Percentiles rank a stretch among this genome's conserved stretches.
These are phyloP conservation scores for Euphorbia lathyris DNA, from an alignment of 345 rosid species.

Conservation along the genomic window DNA sequence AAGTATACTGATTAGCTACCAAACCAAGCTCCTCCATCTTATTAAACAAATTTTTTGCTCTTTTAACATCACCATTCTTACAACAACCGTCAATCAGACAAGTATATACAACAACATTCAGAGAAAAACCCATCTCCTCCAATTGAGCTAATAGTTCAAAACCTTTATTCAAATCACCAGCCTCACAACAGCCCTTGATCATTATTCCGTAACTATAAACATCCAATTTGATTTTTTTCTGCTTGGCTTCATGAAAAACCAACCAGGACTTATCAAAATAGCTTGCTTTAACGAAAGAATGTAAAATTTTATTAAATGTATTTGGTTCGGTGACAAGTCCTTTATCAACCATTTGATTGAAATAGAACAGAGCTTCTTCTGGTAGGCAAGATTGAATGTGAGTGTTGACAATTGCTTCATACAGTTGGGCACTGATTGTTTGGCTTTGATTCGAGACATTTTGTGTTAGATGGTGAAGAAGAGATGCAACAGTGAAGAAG, in stretches of 20 bases:
- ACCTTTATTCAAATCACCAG: slow-evolving; percentile 47
- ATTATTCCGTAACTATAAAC: slow-evolving; percentile 63
- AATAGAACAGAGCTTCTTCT: slow-evolving; percentile 42
- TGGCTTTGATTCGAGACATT: slow-evolving; percentile 14
- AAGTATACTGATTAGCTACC: slow-evolving; percentile 66
- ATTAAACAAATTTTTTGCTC: slow-evolving; percentile 49
- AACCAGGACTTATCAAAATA: slow-evolving; percentile 43
- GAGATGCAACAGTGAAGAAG: slow-evolving; percentile 44
- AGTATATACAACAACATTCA: slow-evolving; percentile 64
- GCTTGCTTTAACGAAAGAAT: slow-evolving; percentile 34
- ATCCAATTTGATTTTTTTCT: slow-evolving; percentile 37
- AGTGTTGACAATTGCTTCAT: slow-evolving; percentile 49
- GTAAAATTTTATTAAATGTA: slow-evolving; percentile 45
- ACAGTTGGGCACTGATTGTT: slow-evolving; percentile 26
- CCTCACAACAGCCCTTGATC: slow-evolving; percentile 65
- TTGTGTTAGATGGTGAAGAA: slow-evolving; percentile 37
- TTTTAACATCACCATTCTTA: slow-evolving; percentile 53
- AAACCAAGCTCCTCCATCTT: slow-evolving; percentile 53
- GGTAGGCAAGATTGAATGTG: slow-evolving; percentile 41
- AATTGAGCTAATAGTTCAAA: slow-evolving; percentile 44
- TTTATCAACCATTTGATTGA: slow-evolving; percentile 43
- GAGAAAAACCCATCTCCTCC: slow-evolving; percentile 45
- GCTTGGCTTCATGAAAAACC: slow-evolving; percentile 37
- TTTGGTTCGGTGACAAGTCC: slow-evolving; percentile 43
- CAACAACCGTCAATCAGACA: slow-evolving; percentile 82